Evolutionary conservation across 2,329 filamentous ascomycete species (phyloP).

Genomic region (Clonostachys sp.): DNA sequence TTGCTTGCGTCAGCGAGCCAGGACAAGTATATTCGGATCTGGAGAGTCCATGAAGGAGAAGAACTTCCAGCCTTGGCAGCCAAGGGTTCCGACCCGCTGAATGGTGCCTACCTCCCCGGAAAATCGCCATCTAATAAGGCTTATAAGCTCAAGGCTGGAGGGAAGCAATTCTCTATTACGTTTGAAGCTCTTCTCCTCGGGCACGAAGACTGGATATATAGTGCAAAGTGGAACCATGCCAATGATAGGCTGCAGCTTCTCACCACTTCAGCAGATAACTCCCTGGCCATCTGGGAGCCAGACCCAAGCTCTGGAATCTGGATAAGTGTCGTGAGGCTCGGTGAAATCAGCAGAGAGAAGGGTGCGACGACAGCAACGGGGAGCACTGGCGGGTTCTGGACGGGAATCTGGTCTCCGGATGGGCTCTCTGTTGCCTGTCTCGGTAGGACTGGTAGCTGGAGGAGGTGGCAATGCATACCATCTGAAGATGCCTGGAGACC

Average conservation of each 20-base stretch:
- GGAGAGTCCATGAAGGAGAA: conserved; percentile 74
- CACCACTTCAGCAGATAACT: conserved; percentile 92
- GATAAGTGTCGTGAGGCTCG: conserved; percentile 79
- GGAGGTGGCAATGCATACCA: conserved; percentile 68
- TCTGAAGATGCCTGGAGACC: conserved; percentile 69
- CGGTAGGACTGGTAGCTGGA: conserved; percentile 90
- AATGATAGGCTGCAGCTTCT: conserved; percentile 64
- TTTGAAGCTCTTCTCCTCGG: conserved; percentile 93
- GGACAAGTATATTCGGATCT: conserved; percentile 94
- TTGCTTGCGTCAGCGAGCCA: conserved; percentile 91
- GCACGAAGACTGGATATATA: conserved; percentile 98
- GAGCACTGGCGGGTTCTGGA: conserved; percentile 95
- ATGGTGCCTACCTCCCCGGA: conserved; percentile 57
- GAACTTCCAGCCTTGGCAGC: conserved; percentile 54
- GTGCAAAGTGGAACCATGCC: conserved; percentile 64
- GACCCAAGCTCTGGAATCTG: conserved; percentile 84
- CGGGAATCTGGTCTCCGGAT: conserved; percentile 82
- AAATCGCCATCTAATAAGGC: conserved; percentile 86
- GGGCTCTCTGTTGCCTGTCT: conserved; percentile 74
- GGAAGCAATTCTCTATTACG: conserved; percentile 70
- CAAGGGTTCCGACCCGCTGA: conserved; percentile 48
- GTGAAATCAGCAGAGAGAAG: conserved; percentile 92
- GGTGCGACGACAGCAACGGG: conserved; percentile 95
- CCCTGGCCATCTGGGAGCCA: conserved; percentile 86
- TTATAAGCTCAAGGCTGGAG: conserved; percentile 63